Conservation (phyloP, 2,329 filamentous ascomycete genomes). For the Botrytis pseudocinerea region DNA sequence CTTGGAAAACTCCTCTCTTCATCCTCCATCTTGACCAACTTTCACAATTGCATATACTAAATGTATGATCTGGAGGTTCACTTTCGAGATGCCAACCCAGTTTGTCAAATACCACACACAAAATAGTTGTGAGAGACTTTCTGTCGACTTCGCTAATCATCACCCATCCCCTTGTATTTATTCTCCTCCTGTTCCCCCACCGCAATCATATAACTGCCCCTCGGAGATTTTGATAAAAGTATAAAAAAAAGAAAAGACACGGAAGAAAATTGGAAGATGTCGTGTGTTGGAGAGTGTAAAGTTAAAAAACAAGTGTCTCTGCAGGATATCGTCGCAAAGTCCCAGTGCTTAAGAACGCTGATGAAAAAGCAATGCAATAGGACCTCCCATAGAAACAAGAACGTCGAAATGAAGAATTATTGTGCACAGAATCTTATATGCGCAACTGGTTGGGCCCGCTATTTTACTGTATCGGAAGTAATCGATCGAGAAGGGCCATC, state of each 20-base stretch:
- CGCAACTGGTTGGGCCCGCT: slow-evolving; percentile 33
- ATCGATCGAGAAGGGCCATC: slow-evolving; percentile 39
- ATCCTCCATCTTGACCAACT: slow-evolving; percentile 22
- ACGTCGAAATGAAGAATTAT: slow-evolving; percentile 47
- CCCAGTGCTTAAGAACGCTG: slow-evolving; percentile 37
- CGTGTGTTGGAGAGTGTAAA: slow-evolving; percentile 24
- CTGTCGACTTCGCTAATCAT: slow-evolving; percentile 28
- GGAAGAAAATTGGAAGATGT: slow-evolving; percentile 32
- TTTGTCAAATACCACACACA: slow-evolving; percentile 23
- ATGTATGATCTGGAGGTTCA: slow-evolving; percentile 36
- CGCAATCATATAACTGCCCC: slow-evolving; percentile 30
- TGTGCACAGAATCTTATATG: slow-evolving; percentile 44
- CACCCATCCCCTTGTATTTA: slow-evolving; percentile 29
- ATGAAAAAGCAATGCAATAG: slow-evolving; percentile 42
- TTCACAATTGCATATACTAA: slow-evolving; percentile 26
- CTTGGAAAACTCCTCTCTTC: slow-evolving; percentile 24
- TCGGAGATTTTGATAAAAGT: slow-evolving; percentile 35
- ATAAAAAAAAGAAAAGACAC: slow-evolving; percentile 32
- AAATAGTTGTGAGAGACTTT: slow-evolving; percentile 31
- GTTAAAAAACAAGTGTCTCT: slow-evolving; percentile 39
- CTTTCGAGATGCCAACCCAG: slow-evolving; percentile 19
- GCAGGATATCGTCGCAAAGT: slow-evolving; percentile 42
- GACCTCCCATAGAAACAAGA: slow-evolving; percentile 41
- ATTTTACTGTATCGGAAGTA: slow-evolving; percentile 30
- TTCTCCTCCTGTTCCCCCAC: slow-evolving; percentile 8